Conservation (phyloP, 1,139 yeast species). For the Nakaseomyces bracarensis region DNA sequence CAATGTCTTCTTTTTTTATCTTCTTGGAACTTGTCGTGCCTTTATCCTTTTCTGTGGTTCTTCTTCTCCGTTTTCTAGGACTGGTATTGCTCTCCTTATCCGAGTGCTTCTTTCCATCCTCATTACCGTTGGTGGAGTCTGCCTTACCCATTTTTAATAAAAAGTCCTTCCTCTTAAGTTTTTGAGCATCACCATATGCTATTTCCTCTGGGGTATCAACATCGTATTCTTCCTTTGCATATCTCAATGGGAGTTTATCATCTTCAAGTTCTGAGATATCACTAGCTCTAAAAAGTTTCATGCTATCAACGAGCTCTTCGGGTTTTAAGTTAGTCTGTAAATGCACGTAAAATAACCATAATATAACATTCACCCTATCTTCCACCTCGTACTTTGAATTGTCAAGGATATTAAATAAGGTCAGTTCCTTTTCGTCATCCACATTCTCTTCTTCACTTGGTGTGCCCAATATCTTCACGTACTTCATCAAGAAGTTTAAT, state of each 20-base stretch:
- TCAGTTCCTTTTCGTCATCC: slow-evolving; percentile 10
- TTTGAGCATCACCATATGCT: slow-evolving; percentile 65
- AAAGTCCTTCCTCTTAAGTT: slow-evolving; percentile 49
- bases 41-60: slow-evolving; percentile 7
- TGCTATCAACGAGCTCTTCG: slow-evolving; percentile 39
- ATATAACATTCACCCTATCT: slow-evolving; percentile 60
- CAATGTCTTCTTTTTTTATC: slow-evolving; percentile 8
- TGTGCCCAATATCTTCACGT: slow-evolving; percentile 21
- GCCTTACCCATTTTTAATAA: slow-evolving; percentile 24
- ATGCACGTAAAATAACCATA: slow-evolving; percentile 79
- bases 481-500: slow-evolving; percentile 32
- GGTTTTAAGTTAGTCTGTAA: slow-evolving; percentile 59
- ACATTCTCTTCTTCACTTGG: slow-evolving; percentile 6
- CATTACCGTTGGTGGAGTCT: slow-evolving; percentile 2
- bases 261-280: slow-evolving; percentile 10
- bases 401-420: slow-evolving; percentile 59
- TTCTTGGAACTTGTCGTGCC: slow-evolving; percentile 3
- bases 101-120: not conserved
- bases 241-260: slow-evolving; percentile 8
- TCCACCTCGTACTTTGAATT: slow-evolving; percentile 44
- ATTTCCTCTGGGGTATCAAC: slow-evolving; percentile 61
- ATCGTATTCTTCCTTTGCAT: slow-evolving; percentile 15
- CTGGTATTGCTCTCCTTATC: not conserved
- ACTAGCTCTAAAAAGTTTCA: slow-evolving; percentile 58
- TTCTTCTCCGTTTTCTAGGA: not conserved